Evolutionary conservation across 495 filamentous ascomycete species (phyloP), one percentile per base, ranked within the genome.

Genomic region (Penicillium macrosclerotiorum): DNA sequence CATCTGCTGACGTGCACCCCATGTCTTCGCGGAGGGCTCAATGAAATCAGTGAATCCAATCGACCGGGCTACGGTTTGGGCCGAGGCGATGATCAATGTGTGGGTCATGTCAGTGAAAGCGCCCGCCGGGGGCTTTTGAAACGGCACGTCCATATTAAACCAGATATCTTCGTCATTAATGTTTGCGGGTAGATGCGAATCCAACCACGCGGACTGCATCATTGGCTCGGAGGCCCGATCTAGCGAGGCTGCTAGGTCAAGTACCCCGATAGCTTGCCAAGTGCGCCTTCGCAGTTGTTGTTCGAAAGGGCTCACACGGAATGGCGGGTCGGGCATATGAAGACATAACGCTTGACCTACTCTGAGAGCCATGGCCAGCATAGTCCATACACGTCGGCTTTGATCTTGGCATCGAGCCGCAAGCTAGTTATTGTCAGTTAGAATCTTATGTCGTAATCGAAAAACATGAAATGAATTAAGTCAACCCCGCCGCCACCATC

Each of bases 321-420:
- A 71, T 12, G 68, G 61, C 3, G 68, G 64, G 2, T 60, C 51
- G 5, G 54, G 23, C 16, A 64, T 68, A 45, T 90, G 82, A 18
- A 89, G 74, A 16, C 77, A 84, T 17, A 88, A 64, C 8, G 82
- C 77, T 56, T 88, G 84, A 2, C 77, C 84, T 18, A 87, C 79
- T 37, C 85, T 76, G 4, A 88, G 76, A 0, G 78, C 82, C 33
- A 90, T 76, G 16, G 81, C 79, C 2, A 84, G 75, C 54, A 88
- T 70, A 36, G 77, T 81, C 77, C 78, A 81, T n/a, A 64, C 55
- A 37, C 66, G 59, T 41, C 66, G 58, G 42, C 56, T 64, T 46
- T 63, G 62, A 25, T 68, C 58, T 67, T 76, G 54, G 40, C 63
- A 48, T 51, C 67, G 54, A n/a, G 67, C 55, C 3, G 76, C 70